Conservation (phyloP, 1,284 basidiomycete species). For the Gomphus bonarii region DNA sequence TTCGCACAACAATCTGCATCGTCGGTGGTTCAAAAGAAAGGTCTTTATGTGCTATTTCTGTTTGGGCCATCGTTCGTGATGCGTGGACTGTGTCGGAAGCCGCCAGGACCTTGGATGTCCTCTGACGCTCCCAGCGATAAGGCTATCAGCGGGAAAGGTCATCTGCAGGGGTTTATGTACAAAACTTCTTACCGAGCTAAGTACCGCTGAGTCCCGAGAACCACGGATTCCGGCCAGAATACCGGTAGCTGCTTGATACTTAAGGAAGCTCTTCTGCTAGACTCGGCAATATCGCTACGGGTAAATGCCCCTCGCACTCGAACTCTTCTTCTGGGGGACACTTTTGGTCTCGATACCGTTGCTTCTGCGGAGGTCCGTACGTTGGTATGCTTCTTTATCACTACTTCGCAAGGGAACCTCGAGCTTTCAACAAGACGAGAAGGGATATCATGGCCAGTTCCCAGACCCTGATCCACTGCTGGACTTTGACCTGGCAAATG, state of each 20-base stretch:
- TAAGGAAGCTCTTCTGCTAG: background rate
- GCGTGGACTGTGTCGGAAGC: background rate
- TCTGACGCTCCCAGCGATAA: background rate
- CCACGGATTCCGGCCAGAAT: background rate
- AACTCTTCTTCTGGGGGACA: background rate
- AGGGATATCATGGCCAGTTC: conserved; percentile 1
- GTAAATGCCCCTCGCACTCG: background rate
- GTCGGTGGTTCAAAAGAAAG: conserved; percentile 21
- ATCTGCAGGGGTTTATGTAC: too few species aligned
- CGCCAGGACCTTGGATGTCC: background rate
- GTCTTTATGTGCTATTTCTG: conserved; percentile 14
- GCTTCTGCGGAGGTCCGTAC: background rate
- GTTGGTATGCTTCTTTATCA: background rate
- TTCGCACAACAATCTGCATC: conserved; percentile 37
- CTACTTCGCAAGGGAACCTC: background rate
- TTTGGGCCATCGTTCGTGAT: background rate
- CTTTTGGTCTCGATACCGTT: background rate
- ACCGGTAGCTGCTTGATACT: background rate
- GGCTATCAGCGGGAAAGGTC: too few species aligned
- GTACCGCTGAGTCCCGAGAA: background rate
- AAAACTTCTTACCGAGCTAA: too few species aligned
- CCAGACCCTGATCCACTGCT: conserved; percentile 24
- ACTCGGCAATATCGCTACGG: background rate
- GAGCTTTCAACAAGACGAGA: background rate
- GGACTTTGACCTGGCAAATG: conserved; percentile 20